Evolutionary conservation across 2,329 filamentous ascomycete species (phyloP), one percentile per base, ranked within the genome.

Genomic region (Botryosphaeria dothidea): DNA sequence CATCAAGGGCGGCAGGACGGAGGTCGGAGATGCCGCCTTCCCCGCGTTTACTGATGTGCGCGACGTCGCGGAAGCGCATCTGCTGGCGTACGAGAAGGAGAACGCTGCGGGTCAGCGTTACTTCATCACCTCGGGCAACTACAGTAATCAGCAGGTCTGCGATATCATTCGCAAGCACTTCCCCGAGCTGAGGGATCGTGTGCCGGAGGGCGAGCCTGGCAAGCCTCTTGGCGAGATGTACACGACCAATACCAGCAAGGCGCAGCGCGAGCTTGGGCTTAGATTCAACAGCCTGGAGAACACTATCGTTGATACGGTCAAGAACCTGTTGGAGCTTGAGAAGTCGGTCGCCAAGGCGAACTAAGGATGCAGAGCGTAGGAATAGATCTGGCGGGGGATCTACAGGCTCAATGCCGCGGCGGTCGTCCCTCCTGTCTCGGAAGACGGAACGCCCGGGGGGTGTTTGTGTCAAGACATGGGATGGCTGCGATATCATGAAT

Each of bases 31-130:
- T 6, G 49, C 51, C 11, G 61, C 75, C 1, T 78, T 82, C 2
- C 76, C 77, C 0, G 79, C 79, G 54, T 84, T 79, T 78, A 76
- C 83, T 19, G 82, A 84, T 66, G 82, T 81, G 0, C 71, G 82
- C 7, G 81, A 84, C 67, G 69, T 84, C 2, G 81, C 82, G 0
- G 67, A 71, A 8, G 81, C 80, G 0, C 82, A 84, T 67, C 76
- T 81, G 0, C 75, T 78, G 48, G 80, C 82, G 1, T 69, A 82
- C 1, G 43, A 82, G 13, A 62, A 41, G 58, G 58, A 62, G 15
- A 19, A 27, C 11, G 61, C 61, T 52, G 61, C 61, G 3, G 61
- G 61, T 11, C 61, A 63, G 48, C 61, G 61, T 36, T 63, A 63
- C 34, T 45, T 63, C 36, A 46, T 63, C 34, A 43, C 61, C 3